Conservation (phyloP, 1,284 basidiomycete species). For the Ustilago trichophora region DNA sequence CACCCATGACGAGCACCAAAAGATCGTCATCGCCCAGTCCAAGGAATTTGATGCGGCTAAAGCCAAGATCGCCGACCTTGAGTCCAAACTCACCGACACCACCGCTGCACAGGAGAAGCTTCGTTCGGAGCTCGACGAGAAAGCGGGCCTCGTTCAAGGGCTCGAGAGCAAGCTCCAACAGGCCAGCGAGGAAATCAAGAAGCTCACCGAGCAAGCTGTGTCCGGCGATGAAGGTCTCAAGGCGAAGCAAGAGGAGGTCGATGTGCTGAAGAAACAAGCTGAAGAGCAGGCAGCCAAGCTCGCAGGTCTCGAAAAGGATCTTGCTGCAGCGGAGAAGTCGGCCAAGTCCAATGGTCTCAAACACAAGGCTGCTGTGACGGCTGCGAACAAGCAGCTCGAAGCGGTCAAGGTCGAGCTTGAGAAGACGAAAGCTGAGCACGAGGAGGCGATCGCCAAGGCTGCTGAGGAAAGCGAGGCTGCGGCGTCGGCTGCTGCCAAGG, state of each 20-base stretch:
- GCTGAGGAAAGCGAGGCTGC: slow-evolving; percentile 14
- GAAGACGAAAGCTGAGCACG: slow-evolving; percentile 8
- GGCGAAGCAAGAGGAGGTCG: slow-evolving; percentile 19
- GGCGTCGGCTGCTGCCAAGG: slow-evolving; percentile 4
- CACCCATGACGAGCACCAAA: slow-evolving; percentile 16
- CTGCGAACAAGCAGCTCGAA: slow-evolving; percentile 8
- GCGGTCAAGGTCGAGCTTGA: slow-evolving; percentile 12
- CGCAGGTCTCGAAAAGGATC: slow-evolving; percentile 25
- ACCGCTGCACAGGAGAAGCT: slow-evolving; percentile 4
- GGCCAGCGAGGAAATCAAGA: slow-evolving; percentile 6
- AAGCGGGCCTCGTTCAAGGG: slow-evolving; percentile 4
- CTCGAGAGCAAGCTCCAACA: slow-evolving; percentile 28
- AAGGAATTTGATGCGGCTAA: slow-evolving; percentile 12
- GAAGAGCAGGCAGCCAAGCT: slow-evolving; percentile 14
- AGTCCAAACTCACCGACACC: slow-evolving; percentile 14
- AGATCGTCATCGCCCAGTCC: slow-evolving; percentile 5
- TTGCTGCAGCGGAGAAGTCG: slow-evolving; percentile 32
- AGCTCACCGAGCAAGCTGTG: slow-evolving; percentile 14
- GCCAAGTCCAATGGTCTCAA: slow-evolving; percentile 19
- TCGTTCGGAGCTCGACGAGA: slow-evolving; percentile 11
- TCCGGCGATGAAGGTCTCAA: slow-evolving; percentile 20
- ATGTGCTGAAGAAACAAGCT: slow-evolving; percentile 13
- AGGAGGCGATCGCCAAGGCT: background rate
- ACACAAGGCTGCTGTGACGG: slow-evolving; percentile 18
- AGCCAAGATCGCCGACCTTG: slow-evolving; percentile 12